These are phyloP conservation scores for Fusarium hostae DNA, from an alignment of 2,329 filamentous ascomycete species.

Conservation along the genomic window DNA sequence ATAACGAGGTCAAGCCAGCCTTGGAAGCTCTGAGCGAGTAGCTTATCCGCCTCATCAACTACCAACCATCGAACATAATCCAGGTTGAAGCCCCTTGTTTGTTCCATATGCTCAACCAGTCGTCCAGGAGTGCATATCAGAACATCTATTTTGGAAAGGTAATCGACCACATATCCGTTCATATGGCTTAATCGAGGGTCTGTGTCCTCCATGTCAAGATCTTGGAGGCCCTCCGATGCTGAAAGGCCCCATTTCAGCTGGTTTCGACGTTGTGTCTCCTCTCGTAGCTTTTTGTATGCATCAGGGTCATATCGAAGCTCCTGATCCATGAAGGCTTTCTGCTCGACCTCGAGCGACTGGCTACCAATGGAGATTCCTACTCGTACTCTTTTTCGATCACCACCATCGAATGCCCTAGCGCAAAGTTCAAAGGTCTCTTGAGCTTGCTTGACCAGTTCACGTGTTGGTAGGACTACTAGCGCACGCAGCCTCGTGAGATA, in stretches of 20 bases:
- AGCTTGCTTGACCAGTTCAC: slow-evolving; percentile 90
- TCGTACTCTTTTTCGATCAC: slow-evolving; percentile 73
- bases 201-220: slow-evolving; percentile 33
- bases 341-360: slow-evolving; percentile 75
- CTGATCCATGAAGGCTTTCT: slow-evolving; percentile 59
- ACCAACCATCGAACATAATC: slow-evolving; percentile 86
- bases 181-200: slow-evolving; percentile 50
- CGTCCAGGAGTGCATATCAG: slow-evolving; percentile 92
- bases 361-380: slow-evolving; percentile 87
- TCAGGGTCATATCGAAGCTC: slow-evolving; percentile 72
- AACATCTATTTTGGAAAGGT: slow-evolving; percentile 81
- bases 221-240: slow-evolving; percentile 29
- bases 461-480: slow-evolving; percentile 87
- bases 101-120: slow-evolving; percentile 88
- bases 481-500: slow-evolving; percentile 76
- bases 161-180: slow-evolving; percentile 67
- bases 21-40: slow-evolving; percentile 92
- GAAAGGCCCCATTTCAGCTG: slow-evolving; percentile 12
- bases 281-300: slow-evolving; percentile 53
- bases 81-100: slow-evolving; percentile 83
- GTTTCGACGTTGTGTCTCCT: slow-evolving; percentile 30
- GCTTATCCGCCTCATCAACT: slow-evolving; percentile 92
- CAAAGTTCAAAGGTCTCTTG: slow-evolving; percentile 81
- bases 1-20: slow-evolving; percentile 85
- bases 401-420: slow-evolving; percentile 67